A percentile compares a stretch with the other conserved stretches of the same genome.
Conservation (phyloP, 257 asterid genomes). For the Forsythia suspensa region DNA sequence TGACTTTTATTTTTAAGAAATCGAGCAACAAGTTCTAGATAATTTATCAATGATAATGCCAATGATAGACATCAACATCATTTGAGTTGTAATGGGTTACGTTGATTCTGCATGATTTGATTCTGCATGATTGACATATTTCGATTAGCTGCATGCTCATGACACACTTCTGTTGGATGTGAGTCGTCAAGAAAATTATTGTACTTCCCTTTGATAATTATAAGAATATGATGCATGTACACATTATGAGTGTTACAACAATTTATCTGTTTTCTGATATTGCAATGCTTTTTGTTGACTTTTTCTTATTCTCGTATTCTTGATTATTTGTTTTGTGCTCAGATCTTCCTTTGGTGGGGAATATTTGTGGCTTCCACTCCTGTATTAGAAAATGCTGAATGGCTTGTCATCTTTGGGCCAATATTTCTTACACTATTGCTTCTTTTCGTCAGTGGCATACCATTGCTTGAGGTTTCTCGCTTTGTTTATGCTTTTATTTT, state of each 20-base stretch:
- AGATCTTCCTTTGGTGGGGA: conserved; percentile 99
- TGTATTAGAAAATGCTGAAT: conserved; percentile 65
- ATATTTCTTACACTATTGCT: conserved; percentile 71
- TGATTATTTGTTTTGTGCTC: conserved; percentile 20
- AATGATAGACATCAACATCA: not conserved
- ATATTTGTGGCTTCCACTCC: conserved; percentile 91
- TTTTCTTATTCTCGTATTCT: not conserved
- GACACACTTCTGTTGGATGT: not conserved
- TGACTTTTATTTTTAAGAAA: not conserved
- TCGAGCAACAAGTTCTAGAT: not conserved
- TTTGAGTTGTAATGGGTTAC: not conserved
- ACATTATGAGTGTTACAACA: no score
- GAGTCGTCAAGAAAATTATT: not conserved
- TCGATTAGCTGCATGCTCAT: no score
- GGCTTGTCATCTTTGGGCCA: conserved; percentile 91
- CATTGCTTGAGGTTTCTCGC: conserved; percentile 74
- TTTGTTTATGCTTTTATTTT: not conserved
- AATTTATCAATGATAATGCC: not conserved
- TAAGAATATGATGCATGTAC: not conserved
- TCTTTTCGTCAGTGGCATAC: conserved; percentile 90
- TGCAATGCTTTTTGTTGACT: conserved; percentile 3
- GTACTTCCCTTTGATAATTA: not conserved
- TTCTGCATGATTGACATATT: not conserved
- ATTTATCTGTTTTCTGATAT: not conserved
- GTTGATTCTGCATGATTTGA: not conserved